These are phyloP conservation scores for Lentinula sp. DNA, from an alignment of 768 basidiomycete species.

Conservation along the genomic window DNA sequence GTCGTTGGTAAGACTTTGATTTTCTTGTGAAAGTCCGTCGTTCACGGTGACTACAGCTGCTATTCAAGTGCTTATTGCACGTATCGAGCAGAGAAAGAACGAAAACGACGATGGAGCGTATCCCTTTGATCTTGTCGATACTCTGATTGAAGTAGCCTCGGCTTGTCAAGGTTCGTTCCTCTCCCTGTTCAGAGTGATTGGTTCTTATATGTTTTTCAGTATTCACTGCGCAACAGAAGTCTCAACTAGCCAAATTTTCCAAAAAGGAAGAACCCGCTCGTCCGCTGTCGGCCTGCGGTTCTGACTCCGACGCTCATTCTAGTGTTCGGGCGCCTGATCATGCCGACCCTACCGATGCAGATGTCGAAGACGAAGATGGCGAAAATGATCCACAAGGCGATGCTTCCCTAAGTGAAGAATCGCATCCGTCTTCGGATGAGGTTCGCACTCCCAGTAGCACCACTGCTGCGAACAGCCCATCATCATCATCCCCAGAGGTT, in stretches of 20 bases:
- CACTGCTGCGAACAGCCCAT: slow-evolving; percentile 6
- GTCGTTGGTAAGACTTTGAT: slow-evolving; percentile 16
- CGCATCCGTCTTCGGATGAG: slow-evolving; percentile 5
- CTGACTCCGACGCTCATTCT: neutral
- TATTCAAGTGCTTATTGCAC: slow-evolving; percentile 52
- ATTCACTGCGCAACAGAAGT: slow-evolving; percentile 58
- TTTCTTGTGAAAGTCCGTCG: slow-evolving; percentile 23
- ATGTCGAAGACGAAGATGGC: slow-evolving; percentile 7
- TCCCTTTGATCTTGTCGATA: slow-evolving; percentile 35
- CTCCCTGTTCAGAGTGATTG: neutral
- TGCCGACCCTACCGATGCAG: slow-evolving; percentile 4
- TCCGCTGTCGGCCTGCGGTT: neutral
- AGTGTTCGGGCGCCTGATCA: neutral
- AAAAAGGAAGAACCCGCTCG: slow-evolving; percentile 11
- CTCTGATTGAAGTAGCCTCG: slow-evolving; percentile 39
- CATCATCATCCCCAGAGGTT: neutral
- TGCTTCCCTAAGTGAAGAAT: slow-evolving; percentile 1
- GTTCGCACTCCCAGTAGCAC: slow-evolving; percentile 10
- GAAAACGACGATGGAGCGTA: slow-evolving; percentile 32
- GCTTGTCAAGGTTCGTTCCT: slow-evolving; percentile 47
- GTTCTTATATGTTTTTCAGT: slow-evolving; percentile 28
- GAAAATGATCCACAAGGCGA: slow-evolving; percentile 2
- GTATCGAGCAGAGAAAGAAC: slow-evolving; percentile 29
- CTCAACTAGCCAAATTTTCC: slow-evolving; percentile 38
- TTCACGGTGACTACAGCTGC: slow-evolving; percentile 39